phyloP scores from a whole-genome alignment of 495 filamentous ascomycete genomes.

The Halenospora varia region DNA sequence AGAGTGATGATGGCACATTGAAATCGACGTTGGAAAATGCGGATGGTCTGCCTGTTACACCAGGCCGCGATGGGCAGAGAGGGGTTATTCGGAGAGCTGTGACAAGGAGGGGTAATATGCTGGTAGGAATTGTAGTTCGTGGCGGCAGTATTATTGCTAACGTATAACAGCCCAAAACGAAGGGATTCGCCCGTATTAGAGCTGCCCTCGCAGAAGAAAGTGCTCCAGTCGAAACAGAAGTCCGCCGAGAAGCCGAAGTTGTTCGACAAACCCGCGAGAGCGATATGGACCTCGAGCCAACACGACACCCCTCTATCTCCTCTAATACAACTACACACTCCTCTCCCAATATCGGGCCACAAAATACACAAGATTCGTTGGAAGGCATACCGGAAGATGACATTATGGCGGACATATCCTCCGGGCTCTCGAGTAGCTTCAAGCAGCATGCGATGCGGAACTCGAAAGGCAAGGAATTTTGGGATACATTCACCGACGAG shows the following conservation, averaged over 20 bases:
- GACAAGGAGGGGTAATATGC: conserved; percentile 79
- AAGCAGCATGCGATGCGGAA: conserved; percentile 67
- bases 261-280: conserved; percentile 87
- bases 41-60: conserved; percentile 39
- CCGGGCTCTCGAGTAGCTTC: conserved; percentile 57
- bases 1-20: conserved; percentile 72
- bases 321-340: conserved; percentile 49
- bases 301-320: conserved; percentile 23
- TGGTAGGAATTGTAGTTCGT: conserved; percentile 51
- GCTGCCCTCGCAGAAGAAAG: conserved; percentile 86
- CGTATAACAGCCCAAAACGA: conserved; percentile 70
- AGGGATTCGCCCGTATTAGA: conserved; percentile 87
- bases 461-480: conserved; percentile 69
- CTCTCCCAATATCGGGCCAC: conserved; percentile 40
- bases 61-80: conserved; percentile 35
- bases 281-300: conserved; percentile 45
- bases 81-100: conserved; percentile 67
- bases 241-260: conserved; percentile 89
- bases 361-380: conserved; percentile 39
- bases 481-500: conserved; percentile 67
- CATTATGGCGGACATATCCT: conserved; percentile 51
- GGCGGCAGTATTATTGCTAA: conserved; percentile 13
- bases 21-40: conserved; percentile 40
- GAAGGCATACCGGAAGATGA: conserved; percentile 58
- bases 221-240: conserved; percentile 81